phyloP scores from a whole-genome alignment of 1,139 yeast genomes.

The Candida sp. region DNA sequence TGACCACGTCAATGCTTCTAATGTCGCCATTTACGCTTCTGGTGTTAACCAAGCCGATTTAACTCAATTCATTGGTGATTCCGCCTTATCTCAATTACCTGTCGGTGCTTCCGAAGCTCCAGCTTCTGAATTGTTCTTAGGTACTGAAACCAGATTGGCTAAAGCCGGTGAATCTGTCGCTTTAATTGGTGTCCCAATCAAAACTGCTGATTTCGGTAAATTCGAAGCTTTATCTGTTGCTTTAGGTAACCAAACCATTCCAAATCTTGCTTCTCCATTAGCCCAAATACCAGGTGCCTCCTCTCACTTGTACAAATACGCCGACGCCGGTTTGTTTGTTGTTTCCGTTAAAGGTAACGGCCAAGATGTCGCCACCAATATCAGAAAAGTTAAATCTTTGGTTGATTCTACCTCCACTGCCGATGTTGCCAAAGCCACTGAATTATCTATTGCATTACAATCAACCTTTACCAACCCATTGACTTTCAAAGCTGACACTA shows the following conservation, averaged over 20 bases:
- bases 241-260: conserved; percentile 62
- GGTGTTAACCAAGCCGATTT: conserved; percentile 78
- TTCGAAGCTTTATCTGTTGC: conserved; percentile 73
- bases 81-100: conserved; percentile 64
- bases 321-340: conserved; percentile 81
- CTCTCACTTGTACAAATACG: conserved; percentile 63
- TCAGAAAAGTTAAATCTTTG: conserved; percentile 62
- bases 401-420: conserved; percentile 33
- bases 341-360: conserved; percentile 65
- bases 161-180: conserved; percentile 67
- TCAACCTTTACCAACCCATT: conserved; percentile 46
- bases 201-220: conserved; percentile 60
- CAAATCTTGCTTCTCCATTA: conserved; percentile 44
- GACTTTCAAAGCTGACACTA: conserved; percentile 46
- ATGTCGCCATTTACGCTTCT: conserved; percentile 67
- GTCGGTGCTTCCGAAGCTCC: conserved; percentile 48
- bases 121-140: conserved; percentile 43
- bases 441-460: conserved; percentile 45
- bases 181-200: conserved; percentile 78
- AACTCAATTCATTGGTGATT: conserved; percentile 60
- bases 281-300: conserved; percentile 52
- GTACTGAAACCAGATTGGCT: conserved; percentile 76
- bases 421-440: conserved; percentile 36
- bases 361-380: conserved; percentile 54
- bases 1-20: conserved; percentile 65